These are phyloP conservation scores for Rhodotorula sp. DNA, from an alignment of 1,284 basidiomycete species.

Conservation along the genomic window DNA sequence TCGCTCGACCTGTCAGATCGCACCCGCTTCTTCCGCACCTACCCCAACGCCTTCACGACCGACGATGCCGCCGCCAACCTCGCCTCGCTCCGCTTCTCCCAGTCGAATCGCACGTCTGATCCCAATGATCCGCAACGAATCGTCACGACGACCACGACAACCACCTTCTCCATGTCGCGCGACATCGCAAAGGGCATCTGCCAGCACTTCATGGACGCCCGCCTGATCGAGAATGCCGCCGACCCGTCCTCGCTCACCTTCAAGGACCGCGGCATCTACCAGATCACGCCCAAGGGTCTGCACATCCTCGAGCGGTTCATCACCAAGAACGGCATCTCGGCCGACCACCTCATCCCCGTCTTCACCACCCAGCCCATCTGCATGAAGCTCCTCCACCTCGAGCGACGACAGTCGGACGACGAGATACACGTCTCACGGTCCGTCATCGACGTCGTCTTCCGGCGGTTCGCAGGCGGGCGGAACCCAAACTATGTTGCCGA, in stretches of 20 bases:
- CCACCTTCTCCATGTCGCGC: conserved; percentile 98
- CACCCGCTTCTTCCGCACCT: conserved; percentile 93
- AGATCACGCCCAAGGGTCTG: conserved; percentile 94
- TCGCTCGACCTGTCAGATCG: conserved; percentile 85
- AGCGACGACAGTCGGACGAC: conserved; percentile 87
- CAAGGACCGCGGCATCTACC: conserved; percentile 96
- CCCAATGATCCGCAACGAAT: conserved; percentile 95
- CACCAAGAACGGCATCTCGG: conserved; percentile 93
- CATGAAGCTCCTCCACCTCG: conserved; percentile 96
- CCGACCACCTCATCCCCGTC: conserved; percentile 85
- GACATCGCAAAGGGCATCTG: conserved; percentile 99
- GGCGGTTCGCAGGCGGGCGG: conserved; percentile 81
- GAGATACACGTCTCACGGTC: conserved; percentile 94
- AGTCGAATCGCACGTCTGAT: conserved; percentile 96
- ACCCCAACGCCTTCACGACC: conserved; percentile 92
- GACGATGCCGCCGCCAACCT: conserved; percentile 95
- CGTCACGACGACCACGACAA: conserved; percentile 97
- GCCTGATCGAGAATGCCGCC: conserved; percentile 92
- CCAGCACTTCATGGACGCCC: conserved; percentile 99
- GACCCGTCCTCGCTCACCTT: conserved; percentile 84
- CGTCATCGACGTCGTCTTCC: conserved; percentile 92
- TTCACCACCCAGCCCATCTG: conserved; percentile 94
- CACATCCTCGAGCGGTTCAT: conserved; percentile 99
- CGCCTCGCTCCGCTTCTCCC: conserved; percentile 95
- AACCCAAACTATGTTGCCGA: conserved; percentile 67